Evolutionary conservation across 257 asterid genomes (phyloP).

Genomic region (Solanum dulcamara): DNA sequence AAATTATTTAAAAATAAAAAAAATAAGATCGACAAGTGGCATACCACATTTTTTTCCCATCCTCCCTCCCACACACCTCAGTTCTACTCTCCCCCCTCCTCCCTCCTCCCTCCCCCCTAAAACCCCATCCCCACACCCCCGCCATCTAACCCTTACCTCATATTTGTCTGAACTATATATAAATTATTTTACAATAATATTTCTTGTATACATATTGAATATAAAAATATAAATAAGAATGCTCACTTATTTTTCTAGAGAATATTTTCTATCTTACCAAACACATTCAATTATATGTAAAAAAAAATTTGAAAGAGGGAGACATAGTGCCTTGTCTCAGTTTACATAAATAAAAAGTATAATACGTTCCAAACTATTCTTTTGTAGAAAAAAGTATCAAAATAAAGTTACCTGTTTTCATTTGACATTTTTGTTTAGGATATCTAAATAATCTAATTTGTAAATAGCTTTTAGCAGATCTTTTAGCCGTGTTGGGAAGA

Average conservation of each 20-base stretch:
- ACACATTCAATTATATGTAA: not conserved
- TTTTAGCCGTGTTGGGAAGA: not conserved
- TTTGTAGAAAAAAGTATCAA: not conserved
- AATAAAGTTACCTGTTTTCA: not conserved
- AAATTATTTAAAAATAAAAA: too few relatives aligned
- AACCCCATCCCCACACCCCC: too few relatives aligned
- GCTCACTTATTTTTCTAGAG: too few relatives aligned
- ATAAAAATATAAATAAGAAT: too few relatives aligned
- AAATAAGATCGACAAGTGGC: too few relatives aligned
- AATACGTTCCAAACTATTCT: not conserved
- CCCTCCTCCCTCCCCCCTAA: too few relatives aligned
- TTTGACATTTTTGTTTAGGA: not conserved
- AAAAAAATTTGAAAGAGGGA: not conserved
- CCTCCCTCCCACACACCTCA: too few relatives aligned
- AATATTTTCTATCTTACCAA: not conserved
- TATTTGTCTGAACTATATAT: too few relatives aligned
- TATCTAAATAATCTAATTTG: not conserved
- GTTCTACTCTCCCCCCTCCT: too few relatives aligned
- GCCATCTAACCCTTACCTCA: not conserved
- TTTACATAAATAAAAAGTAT: not conserved
- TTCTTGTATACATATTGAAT: rapidly evolving
- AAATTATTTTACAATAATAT: too few relatives aligned
- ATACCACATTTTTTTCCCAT: too few relatives aligned
- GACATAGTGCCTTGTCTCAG: not conserved
- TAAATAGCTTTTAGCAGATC: not conserved